A percentile compares a stretch with the other conserved stretches of the same genome.
These are phyloP conservation scores for Leptographium radiaticola DNA, from an alignment of 2,329 filamentous ascomycete species.

Conservation along the genomic window DNA sequence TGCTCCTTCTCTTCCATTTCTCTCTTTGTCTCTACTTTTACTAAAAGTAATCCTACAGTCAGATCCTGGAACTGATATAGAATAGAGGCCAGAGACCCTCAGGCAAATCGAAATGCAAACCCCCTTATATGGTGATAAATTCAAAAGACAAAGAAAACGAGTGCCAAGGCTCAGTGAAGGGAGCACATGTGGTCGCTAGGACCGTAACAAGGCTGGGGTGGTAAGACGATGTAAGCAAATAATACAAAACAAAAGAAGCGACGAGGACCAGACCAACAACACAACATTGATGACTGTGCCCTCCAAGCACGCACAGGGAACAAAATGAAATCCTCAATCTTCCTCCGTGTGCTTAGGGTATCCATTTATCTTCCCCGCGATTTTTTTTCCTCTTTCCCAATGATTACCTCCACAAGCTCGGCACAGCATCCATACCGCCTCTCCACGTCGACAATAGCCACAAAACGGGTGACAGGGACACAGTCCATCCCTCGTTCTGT, in stretches of 20 bases:
- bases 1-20: not conserved
- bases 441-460: not conserved
- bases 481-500: no score
- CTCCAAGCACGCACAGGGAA: not conserved
- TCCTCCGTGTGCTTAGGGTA: not conserved
- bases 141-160: not conserved
- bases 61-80: not conserved
- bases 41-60: not conserved
- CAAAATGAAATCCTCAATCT: not conserved
- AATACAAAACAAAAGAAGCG: not conserved
- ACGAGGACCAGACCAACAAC: constrained; percentile 1
- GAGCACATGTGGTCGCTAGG: not conserved
- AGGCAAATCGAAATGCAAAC: not conserved
- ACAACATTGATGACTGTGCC: not conserved
- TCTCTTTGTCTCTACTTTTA: not conserved
- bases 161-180: not conserved
- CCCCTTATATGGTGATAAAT: not conserved
- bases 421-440: not conserved
- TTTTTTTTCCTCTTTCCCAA: not conserved
- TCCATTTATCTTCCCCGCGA: not conserved
- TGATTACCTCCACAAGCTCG: not conserved
- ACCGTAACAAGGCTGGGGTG: not conserved
- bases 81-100: not conserved
- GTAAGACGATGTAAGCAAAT: not conserved
- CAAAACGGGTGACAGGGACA: not conserved